A percentile compares a stretch with the other conserved stretches of the same genome.
phyloP scores from a whole-genome alignment of 805 yeast species.

The Kuraishia floccosa region DNA sequence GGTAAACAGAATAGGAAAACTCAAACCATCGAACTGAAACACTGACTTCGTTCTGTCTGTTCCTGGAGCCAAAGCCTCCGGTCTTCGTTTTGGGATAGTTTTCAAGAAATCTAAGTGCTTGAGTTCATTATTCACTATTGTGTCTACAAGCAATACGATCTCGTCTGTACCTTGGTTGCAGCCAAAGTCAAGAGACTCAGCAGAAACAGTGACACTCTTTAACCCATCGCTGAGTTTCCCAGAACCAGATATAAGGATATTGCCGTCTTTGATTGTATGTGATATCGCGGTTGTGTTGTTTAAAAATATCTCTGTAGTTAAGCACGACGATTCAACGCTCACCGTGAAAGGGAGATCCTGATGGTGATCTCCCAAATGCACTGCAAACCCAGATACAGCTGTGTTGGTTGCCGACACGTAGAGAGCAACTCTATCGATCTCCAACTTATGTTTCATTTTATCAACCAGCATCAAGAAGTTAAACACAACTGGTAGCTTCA shows the following conservation, averaged over 20 bases:
- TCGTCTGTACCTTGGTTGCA: slow-evolving; percentile 11
- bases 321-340: slow-evolving; percentile 4
- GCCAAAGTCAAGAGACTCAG: slow-evolving; percentile 6
- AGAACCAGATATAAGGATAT: slow-evolving; percentile 3
- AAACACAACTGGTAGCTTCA: slow-evolving; percentile 8
- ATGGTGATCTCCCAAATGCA: slow-evolving; percentile 7
- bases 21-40: too few relatives aligned
- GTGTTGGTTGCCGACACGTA: slow-evolving; percentile 9
- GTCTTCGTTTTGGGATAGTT: too few relatives aligned
- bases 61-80: too few relatives aligned
- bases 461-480: slow-evolving; percentile 9
- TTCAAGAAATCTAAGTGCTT: slow-evolving; percentile 9
- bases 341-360: slow-evolving; percentile 12
- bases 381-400: slow-evolving; percentile 5
- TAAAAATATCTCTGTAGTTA: slow-evolving; percentile 5
- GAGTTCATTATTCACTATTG: slow-evolving; percentile 12
- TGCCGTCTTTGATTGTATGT: slow-evolving; percentile 3
- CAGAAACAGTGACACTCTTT: slow-evolving; percentile 8
- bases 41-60: too few relatives aligned
- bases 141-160: slow-evolving; percentile 10
- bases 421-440: slow-evolving; percentile 10
- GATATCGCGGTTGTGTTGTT: slow-evolving; percentile 3
- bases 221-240: slow-evolving; percentile 12
- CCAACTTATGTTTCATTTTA: slow-evolving; percentile 9
- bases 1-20: too few relatives aligned